A percentile compares a stretch with the other conserved stretches of the same genome.
These are phyloP conservation scores for Bruguiera sexangula DNA, from an alignment of 345 rosid genomes.

Conservation along the genomic window DNA sequence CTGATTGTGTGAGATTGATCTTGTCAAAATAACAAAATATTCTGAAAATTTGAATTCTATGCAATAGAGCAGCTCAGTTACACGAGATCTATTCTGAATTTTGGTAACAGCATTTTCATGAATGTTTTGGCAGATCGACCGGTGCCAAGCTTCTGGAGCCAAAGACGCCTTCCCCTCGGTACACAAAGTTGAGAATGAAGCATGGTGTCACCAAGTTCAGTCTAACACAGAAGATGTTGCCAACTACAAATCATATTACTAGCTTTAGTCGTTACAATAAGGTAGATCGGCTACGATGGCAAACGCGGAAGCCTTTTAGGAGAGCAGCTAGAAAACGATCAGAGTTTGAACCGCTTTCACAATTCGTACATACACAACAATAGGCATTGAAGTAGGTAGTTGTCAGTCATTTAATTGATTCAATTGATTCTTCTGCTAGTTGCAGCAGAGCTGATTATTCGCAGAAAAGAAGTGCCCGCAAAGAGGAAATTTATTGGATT, in stretches of 20 bases:
- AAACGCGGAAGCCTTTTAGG: constrained; percentile 61
- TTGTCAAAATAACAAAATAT: not conserved
- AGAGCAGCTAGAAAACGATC: constrained; percentile 50
- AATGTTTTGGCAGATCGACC: constrained; percentile 37
- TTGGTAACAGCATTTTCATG: not conserved
- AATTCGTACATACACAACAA: constrained; percentile 39
- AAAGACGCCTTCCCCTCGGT: constrained; percentile 50
- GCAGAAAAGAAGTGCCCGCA: no score
- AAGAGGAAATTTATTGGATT: no score
- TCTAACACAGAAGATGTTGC: constrained; percentile 11
- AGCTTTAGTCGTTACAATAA: constrained; percentile 17
- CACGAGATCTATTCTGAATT: not conserved
- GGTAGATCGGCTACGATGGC: constrained; percentile 57
- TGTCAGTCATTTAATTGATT: constrained; percentile 42
- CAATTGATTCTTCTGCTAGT: constrained; percentile 36
- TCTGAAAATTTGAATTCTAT: not conserved
- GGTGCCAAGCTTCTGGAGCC: constrained; percentile 44
- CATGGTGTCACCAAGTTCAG: constrained; percentile 13
- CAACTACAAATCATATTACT: constrained; percentile 8
- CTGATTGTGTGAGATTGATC: not conserved
- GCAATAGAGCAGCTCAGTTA: not conserved
- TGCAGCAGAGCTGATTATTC: no score
- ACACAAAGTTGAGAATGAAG: constrained; percentile 23
- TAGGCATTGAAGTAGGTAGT: constrained; percentile 5
- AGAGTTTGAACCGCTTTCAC: constrained; percentile 47